A percentile compares a stretch with the other conserved stretches of the same genome.
Evolutionary conservation across 805 yeast species (phyloP).

Genomic region (Kodamaea sagamina): DNA sequence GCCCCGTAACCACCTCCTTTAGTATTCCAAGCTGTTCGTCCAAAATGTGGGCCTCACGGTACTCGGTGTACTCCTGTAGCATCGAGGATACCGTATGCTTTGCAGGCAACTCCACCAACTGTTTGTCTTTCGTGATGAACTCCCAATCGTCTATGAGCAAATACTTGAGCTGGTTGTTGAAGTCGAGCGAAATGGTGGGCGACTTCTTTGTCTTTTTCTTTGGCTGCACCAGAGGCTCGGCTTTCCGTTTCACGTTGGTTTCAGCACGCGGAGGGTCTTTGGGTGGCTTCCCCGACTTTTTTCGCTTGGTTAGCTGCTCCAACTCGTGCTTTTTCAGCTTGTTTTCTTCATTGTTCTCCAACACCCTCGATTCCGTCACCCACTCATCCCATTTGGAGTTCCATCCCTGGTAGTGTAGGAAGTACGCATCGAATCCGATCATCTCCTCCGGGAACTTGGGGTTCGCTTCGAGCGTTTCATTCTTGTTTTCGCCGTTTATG

Average conservation of each 20-base stretch:
- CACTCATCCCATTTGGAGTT: slow-evolving; percentile 96
- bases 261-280: slow-evolving; percentile 1
- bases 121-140: slow-evolving; percentile 75
- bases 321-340: slow-evolving; percentile 61
- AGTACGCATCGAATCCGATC: slow-evolving; percentile 48
- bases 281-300: slow-evolving; percentile 8
- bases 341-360: slow-evolving; percentile 70
- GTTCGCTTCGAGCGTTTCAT: slow-evolving; percentile 34
- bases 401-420: slow-evolving; percentile 94
- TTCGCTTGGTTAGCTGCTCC: slow-evolving; percentile 31
- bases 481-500: slow-evolving; percentile 41
- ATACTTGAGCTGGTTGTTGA: slow-evolving; percentile 69
- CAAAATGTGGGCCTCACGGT: slow-evolving; percentile 16
- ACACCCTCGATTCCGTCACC: slow-evolving; percentile 71
- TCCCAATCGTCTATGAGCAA: slow-evolving; percentile 94
- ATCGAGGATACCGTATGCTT: slow-evolving; percentile 54
- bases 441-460: slow-evolving; percentile 29
- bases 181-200: slow-evolving; percentile 61
- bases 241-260: slow-evolving; percentile 12
- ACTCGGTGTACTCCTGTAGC: slow-evolving; percentile 50
- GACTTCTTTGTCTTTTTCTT: slow-evolving; percentile 19
- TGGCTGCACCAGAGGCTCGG: slow-evolving; percentile 6
- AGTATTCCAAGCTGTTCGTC: slow-evolving; percentile 31
- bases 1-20: slow-evolving; percentile 70
- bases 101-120: slow-evolving; percentile 66